A percentile compares a stretch with the other conserved stretches of the same genome.
Conservation (phyloP, 495 filamentous ascomycete species). For the Copromyces sp. region DNA sequence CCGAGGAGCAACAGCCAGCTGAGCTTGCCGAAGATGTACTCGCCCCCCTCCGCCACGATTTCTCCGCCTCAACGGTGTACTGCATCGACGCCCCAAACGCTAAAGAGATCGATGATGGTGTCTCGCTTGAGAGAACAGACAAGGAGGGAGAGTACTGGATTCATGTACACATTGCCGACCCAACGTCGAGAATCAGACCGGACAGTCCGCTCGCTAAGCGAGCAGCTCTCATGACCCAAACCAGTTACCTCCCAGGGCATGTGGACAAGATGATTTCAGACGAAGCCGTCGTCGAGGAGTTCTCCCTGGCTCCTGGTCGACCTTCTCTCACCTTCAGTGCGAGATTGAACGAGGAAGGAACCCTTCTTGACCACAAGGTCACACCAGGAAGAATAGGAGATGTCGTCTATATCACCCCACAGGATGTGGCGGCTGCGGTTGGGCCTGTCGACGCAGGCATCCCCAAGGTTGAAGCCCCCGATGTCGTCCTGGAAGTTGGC, state of each 20-base stretch:
- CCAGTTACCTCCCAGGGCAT: conserved; percentile 66
- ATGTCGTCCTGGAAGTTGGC: conserved; percentile 24
- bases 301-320: conserved; percentile 58
- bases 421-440: conserved; percentile 41
- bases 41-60: conserved; percentile 54
- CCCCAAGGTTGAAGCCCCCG: background rate
- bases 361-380: conserved; percentile 60
- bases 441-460: conserved; percentile 19
- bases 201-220: conserved; percentile 49
- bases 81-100: conserved; percentile 70
- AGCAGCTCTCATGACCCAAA: conserved; percentile 53
- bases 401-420: conserved; percentile 63
- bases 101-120: conserved; percentile 78
- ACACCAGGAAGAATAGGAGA: conserved; percentile 58
- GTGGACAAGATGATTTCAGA: conserved; percentile 65
- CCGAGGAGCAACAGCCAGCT: conserved; percentile 18
- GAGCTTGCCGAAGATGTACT: conserved; percentile 35
- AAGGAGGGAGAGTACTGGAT: conserved; percentile 63
- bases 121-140: conserved; percentile 62
- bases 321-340: conserved; percentile 78
- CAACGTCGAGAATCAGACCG: conserved; percentile 64
- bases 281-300: conserved; percentile 43
- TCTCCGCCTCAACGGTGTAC: conserved; percentile 61
- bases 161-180: conserved; percentile 87
- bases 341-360: conserved; percentile 50